Conservation (phyloP, 225 moss, liverwort and hornwort species). For the Ulota crispa region DNA sequence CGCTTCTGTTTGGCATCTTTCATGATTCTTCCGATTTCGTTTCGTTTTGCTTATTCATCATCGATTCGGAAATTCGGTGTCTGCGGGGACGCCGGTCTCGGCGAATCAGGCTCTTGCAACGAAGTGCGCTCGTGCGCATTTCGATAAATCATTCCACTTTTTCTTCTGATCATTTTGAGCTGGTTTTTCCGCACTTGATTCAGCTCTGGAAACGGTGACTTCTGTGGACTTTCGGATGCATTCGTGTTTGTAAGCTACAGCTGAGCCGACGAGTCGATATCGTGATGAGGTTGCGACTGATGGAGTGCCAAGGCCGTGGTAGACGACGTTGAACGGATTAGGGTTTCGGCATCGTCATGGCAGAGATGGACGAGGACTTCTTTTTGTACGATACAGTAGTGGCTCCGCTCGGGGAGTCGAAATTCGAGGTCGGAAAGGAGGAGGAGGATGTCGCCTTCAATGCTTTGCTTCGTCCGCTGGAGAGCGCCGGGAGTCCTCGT, state of each 20-base stretch:
- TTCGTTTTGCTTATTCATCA: neutral
- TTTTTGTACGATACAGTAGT: constrained; percentile 59
- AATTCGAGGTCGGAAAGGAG: constrained; percentile 20
- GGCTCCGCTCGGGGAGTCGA: constrained; percentile 54
- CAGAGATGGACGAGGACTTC: constrained; percentile 35
- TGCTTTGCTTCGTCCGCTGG: constrained; percentile 24
- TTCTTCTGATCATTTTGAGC: neutral
- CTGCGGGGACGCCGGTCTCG: neutral
- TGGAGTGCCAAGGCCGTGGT: constrained; percentile 1
- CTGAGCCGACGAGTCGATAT: neutral
- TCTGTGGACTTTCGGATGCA: neutral
- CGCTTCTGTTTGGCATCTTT: neutral
- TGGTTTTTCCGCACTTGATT: neutral
- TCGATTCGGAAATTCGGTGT: neutral
- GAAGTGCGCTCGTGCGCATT: neutral
- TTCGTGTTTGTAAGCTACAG: neutral
- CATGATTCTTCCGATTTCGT: neutral
- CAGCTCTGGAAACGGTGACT: neutral
- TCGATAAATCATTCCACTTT: fast-evolving
- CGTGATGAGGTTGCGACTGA: constrained; percentile 1
- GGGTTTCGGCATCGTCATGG: constrained; percentile 51
- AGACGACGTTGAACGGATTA: constrained; percentile 25
- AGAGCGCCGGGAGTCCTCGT: constrained; percentile 33
- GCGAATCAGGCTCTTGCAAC: neutral
- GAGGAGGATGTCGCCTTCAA: constrained; percentile 23